Percentiles rank a stretch among this genome's conserved stretches.
phyloP scores from a whole-genome alignment of 2,329 filamentous ascomycete species.

The Nannizzia gypsea region DNA sequence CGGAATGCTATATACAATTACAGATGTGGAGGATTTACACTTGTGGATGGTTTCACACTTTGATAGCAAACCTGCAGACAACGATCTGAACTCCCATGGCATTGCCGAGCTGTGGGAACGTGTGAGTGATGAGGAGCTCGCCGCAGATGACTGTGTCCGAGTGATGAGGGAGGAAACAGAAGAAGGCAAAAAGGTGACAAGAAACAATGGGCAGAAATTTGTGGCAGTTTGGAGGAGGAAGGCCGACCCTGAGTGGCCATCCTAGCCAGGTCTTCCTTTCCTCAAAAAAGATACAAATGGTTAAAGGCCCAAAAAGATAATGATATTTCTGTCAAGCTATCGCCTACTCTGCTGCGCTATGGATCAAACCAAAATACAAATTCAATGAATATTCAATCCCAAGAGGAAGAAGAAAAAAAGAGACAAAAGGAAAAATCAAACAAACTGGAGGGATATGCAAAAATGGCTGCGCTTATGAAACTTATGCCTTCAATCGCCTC shows the following conservation, averaged over 20 bases:
- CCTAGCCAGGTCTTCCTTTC: neutral
- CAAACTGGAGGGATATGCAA: constrained; percentile 1
- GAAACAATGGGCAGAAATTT: constrained; percentile 83
- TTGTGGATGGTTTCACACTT: constrained; percentile 88
- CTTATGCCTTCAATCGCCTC: constrained; percentile 47
- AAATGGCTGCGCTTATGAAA: neutral
- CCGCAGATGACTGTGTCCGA: constrained; percentile 47
- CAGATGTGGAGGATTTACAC: constrained; percentile 89
- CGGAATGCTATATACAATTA: constrained; percentile 89
- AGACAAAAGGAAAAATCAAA: neutral
- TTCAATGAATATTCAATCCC: neutral
- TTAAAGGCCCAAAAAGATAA: neutral
- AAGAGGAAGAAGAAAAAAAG: neutral
- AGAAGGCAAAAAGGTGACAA: constrained; percentile 90
- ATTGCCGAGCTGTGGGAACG: constrained; percentile 57
- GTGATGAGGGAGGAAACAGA: constrained; percentile 70
- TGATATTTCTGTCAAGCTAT: neutral
- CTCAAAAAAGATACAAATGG: neutral
- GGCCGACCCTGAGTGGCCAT: constrained; percentile 62
- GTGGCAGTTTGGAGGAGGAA: constrained; percentile 75
- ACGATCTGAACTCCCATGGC: constrained; percentile 61
- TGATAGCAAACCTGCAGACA: constrained; percentile 43
- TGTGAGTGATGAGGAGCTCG: constrained; percentile 45
- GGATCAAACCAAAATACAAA: neutral
- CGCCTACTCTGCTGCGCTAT: neutral